Percentiles rank a stretch among this genome's conserved stretches.
These are phyloP conservation scores for Citrus glauca DNA, from an alignment of 345 rosid species.

Conservation along the genomic window DNA sequence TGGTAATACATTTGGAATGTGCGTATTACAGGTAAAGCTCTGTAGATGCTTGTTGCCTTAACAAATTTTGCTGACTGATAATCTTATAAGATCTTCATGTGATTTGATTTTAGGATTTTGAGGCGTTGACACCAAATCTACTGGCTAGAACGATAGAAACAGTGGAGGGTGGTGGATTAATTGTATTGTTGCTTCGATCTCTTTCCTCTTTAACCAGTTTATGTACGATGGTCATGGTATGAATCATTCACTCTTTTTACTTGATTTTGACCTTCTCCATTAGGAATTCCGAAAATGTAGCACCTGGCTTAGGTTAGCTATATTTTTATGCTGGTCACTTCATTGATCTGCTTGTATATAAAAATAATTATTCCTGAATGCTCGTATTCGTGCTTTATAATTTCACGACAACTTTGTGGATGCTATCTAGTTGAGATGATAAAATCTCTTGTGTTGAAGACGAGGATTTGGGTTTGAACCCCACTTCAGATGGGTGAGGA, in stretches of 20 bases:
- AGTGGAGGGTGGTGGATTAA: conserved; percentile 93
- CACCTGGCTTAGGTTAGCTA: neutral
- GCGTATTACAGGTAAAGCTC: conserved; percentile 77
- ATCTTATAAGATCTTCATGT: conserved; percentile 7
- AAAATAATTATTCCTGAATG: neutral
- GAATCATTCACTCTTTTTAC: conserved; percentile 1
- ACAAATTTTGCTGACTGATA: neutral
- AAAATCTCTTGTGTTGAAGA: too few species aligned
- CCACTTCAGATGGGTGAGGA: too few species aligned
- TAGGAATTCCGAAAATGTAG: neutral
- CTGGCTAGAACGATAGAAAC: conserved; percentile 96
- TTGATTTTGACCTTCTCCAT: neutral
- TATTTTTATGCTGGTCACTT: neutral
- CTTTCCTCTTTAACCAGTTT: conserved; percentile 83
- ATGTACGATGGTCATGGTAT: conserved; percentile 96
- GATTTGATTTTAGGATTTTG: conserved; percentile 68
- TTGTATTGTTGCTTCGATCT: conserved; percentile 74
- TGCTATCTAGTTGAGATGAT: too few species aligned
- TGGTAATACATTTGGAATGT: conserved; percentile 97
- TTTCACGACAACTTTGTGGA: neutral
- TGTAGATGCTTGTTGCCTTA: neutral
- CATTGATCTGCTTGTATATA: neutral
- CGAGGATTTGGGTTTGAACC: too few species aligned
- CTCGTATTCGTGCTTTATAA: neutral
- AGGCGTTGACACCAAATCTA: conserved; percentile 93